Base-by-base conservation (phyloP, 768 basidiomycete species). In the Boletus reticuloceps region DNA sequence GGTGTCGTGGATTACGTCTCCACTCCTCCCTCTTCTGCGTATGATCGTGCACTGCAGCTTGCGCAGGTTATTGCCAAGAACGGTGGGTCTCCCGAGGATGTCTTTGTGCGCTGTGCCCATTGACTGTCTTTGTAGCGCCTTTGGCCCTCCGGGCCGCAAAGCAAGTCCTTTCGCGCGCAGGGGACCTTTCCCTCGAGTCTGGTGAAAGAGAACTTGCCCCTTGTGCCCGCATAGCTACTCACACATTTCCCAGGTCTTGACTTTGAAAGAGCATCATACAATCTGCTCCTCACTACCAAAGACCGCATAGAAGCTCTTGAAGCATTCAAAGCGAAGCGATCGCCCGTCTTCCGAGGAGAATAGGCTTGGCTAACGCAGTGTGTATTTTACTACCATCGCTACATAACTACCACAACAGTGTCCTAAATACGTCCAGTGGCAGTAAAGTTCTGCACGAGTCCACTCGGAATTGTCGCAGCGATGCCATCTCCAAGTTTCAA, bases 141-240 rank as follows among this genome's bases (percentile, higher is more conserved):
- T 70, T 96, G 22, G 91, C 94, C 5, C 77, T 95, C 38, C 79
- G 85, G n/a, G 91, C 92, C 8, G 92, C 94, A 6, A 96, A 96
- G 65, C 82, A 84, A 61, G 89, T 91, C 10, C 86, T 95, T 47
- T 88, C 88, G 14, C 81, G 88, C 25, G 89, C 92, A 19, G 77
- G 80, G n/a, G 87, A 92, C 62, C 75, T 94, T 14, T 75, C 88
- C 4, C 74, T 95, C 8, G 92, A 94, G 72, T 80, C 85, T 54
- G 91, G 90, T 82, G 56, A 57, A 61, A 12, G 3, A 17, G 1
- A 12, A 10, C 38, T 17, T 13, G 6, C 7, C 37, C 7, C 31
- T 14, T 22, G 19, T 42, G 22, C 11, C 19, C 27, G 29, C 51
- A 27, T 37, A 14, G 17, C 42, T 7, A 13, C 59, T 64, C 41